Base-by-base conservation (phyloP, 2,329 filamentous ascomycete species). In the Phialophora verrucosa region DNA sequence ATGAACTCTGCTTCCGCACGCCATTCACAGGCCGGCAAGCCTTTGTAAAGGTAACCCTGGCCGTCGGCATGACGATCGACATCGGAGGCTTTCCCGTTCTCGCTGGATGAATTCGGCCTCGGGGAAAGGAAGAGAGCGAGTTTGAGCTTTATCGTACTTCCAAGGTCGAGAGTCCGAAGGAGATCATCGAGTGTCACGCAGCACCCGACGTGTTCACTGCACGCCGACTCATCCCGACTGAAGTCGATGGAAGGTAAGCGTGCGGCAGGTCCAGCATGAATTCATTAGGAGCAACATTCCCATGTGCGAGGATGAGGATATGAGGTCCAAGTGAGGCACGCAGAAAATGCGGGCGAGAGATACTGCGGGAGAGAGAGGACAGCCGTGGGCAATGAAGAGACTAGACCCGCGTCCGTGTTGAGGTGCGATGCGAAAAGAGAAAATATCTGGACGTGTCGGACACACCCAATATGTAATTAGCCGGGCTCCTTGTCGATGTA, bases 1-100 rank as follows among this genome's bases (percentile, higher is more conserved):
- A 54, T 10, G 49, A 53, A 62, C 17, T 44, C 38, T 44, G 38
- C 38, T 44, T 20, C 38, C 38, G 38, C 14, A 42, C 35, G 14
- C 35, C 12, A 42, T 17, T 42, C 14, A 42, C 35, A 42, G 35
- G 35, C 23, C 7, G 47, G 47, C n/a, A 4, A 27, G 49, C 14
- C 17, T 6, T 27, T 51, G 49, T 0, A 27, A 25, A 20, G 47
- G 23, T 6, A 20, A 23, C n/a, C 12, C 12, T 17, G 12, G 12
- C 14, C 35, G 35, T 42, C 12, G 12, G 38, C 38, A 17, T 42
- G 38, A 44, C 38, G 38, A 8, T 17, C 7, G 17, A 44, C 38
- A 8, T n/a, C 17, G 38, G 17, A n/a, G 14, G n/a, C 14, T n/a
- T 44, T 44, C 8, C 38, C 6, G 6, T 44, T 44, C 38, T n/a